A percentile compares a stretch with the other conserved stretches of the same genome.
These are phyloP conservation scores for Nannochloropsis granulata DNA, from an alignment of 108 stramenopile species.

Conservation along the genomic window DNA sequence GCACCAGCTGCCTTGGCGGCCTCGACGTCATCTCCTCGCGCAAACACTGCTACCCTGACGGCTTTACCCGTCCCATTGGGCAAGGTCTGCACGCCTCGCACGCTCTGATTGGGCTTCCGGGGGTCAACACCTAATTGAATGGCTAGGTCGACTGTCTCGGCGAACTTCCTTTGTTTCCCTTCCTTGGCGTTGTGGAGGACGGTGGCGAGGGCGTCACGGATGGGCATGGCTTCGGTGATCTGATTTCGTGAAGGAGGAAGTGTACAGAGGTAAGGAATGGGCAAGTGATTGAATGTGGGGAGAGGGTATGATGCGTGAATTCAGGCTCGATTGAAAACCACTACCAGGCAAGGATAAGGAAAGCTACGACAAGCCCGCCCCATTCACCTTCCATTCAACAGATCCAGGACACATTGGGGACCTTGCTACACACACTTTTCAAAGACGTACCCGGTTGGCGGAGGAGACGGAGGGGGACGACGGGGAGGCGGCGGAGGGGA, in stretches of 20 bases:
- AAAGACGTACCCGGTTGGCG: no score
- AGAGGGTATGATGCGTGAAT: no score
- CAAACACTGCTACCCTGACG: conserved; percentile 73
- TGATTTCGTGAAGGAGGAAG: neutral
- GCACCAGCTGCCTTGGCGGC: conserved; percentile 60
- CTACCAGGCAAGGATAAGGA: no score
- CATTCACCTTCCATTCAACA: no score
- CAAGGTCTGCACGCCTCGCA: conserved; percentile 62
- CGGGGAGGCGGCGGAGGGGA: neutral
- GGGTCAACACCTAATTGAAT: conserved; percentile 79
- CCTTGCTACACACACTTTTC: no score
- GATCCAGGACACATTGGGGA: no score
- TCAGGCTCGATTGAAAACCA: no score
- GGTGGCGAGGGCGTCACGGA: conserved; percentile 38
- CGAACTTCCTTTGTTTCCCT: conserved; percentile 28
- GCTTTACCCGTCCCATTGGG: conserved; percentile 80
- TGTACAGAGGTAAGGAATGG: no score
- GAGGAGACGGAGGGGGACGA: no score
- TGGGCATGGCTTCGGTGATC: conserved; percentile 5
- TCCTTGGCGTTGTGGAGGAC: conserved; percentile 42
- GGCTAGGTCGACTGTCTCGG: conserved; percentile 65
- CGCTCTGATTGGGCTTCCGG: conserved; percentile 72
- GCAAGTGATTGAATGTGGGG: no score
- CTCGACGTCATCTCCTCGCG: conserved; percentile 40
- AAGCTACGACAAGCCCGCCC: no score